Conservation (phyloP, 192 early-diverging fungal species). For the Polychytrium aggregatum region DNA sequence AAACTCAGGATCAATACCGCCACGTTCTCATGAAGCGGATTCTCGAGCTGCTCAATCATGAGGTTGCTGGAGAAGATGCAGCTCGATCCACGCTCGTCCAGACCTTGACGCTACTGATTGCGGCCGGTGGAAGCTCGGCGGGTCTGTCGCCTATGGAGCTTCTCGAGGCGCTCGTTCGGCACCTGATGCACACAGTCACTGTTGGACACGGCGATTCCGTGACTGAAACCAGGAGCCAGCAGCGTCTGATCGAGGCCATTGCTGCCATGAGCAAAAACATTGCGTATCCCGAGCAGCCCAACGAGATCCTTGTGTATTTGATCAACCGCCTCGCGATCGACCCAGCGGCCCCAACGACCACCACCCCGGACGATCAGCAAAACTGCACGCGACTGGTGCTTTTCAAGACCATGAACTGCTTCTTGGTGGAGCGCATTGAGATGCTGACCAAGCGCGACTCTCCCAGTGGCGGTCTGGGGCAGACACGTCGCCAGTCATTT, state of each 20-base stretch:
- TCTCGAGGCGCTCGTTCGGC: conserved; percentile 13
- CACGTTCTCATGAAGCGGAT: conserved; percentile 11
- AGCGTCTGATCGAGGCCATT: conserved; percentile 9
- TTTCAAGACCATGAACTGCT: too few species aligned
- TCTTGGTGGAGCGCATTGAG: neutral
- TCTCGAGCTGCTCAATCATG: conserved; percentile 13
- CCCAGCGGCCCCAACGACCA: neutral
- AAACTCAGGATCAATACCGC: conserved; percentile 13
- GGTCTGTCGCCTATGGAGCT: conserved; percentile 22
- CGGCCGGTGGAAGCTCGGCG: conserved; percentile 4
- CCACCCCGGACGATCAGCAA: neutral
- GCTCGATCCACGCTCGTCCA: conserved; percentile 11
- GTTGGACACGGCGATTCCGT: too few species aligned
- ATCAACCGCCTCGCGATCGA: conserved; percentile 14
- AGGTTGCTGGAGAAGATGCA: neutral
- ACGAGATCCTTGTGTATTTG: conserved; percentile 23
- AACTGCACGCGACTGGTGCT: neutral
- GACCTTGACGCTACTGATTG: conserved; percentile 4
- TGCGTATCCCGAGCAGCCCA: conserved; percentile 24
- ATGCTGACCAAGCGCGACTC: conserved; percentile 2
- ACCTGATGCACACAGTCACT: too few species aligned
- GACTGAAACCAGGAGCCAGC: too few species aligned
- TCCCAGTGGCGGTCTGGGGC: neutral
- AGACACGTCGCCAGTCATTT: neutral
- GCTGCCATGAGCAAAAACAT: conserved; percentile 11